phyloP scores from a whole-genome alignment of 192 early-diverging fungal species.

The Linnemannia hyalina region DNA sequence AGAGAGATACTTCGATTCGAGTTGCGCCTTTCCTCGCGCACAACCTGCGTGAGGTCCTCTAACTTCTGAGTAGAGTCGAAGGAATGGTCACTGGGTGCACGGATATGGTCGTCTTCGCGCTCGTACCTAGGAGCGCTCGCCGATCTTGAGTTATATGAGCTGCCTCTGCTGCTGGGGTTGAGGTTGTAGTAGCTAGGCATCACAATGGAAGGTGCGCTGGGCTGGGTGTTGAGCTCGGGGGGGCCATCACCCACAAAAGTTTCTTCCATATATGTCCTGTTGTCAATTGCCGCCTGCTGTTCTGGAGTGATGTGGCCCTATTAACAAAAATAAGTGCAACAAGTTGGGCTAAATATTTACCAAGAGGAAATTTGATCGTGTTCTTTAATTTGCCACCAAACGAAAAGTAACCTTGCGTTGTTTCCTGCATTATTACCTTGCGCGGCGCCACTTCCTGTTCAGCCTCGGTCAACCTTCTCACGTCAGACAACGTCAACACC shows the following conservation, averaged over 20 bases:
- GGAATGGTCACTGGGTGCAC: not conserved
- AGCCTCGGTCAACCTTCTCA: not conserved
- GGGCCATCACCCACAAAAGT: not conserved
- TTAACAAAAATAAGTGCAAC: not conserved
- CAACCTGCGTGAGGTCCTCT: not conserved
- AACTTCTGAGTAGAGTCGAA: not conserved
- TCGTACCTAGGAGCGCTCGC: not conserved
- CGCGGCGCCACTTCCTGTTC: not conserved
- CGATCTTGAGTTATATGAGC: not conserved
- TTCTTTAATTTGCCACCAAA: not conserved
- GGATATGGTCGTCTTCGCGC: not conserved
- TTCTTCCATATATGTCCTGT: not conserved
- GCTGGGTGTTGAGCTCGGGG: not conserved
- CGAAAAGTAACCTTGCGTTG: not conserved
- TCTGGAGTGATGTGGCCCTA: not conserved
- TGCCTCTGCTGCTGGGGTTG: not conserved
- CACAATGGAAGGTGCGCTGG: not conserved
- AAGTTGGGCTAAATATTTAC: not conserved
- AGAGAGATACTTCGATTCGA: not conserved
- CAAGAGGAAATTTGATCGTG: not conserved
- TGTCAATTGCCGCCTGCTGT: not conserved
- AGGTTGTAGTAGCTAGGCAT: not conserved
- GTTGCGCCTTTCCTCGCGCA: not conserved
- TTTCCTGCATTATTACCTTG: not conserved
- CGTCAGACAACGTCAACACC: not conserved